Evolutionary conservation across 129 eudicot genomes (phyloP).

Genomic region (Cynara cardunculus): DNA sequence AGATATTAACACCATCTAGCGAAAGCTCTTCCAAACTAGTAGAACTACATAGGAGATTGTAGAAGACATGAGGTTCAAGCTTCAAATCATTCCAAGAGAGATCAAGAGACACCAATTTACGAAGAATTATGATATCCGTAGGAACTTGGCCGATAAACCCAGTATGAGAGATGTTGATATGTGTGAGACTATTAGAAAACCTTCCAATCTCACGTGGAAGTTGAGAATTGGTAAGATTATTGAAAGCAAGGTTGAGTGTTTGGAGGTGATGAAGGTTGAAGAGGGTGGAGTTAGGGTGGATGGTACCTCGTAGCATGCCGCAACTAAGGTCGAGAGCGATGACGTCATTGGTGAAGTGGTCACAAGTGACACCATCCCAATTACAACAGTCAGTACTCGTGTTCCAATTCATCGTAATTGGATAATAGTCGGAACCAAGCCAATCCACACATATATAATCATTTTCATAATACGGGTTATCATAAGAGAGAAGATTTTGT

Average conservation of each 20-base stretch:
- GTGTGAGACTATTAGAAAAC: constrained; percentile 22
- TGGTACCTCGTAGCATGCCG: constrained; percentile 27
- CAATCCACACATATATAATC: no score
- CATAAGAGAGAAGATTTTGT: background rate
- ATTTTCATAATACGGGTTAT: background rate
- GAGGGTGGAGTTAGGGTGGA: constrained; percentile 1
- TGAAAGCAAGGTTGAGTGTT: no score
- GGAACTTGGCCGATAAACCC: background rate
- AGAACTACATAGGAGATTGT: background rate
- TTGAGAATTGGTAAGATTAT: no score
- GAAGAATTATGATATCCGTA: background rate
- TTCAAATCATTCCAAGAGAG: no score
- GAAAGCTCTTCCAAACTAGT: background rate
- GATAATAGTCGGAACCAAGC: background rate
- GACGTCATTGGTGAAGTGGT: constrained; percentile 13
- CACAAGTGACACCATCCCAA: constrained; percentile 36
- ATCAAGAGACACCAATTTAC: background rate
- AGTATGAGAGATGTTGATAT: constrained; percentile 16
- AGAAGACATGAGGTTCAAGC: background rate
- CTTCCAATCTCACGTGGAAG: no score
- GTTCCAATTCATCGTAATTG: constrained; percentile 23
- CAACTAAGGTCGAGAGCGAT: constrained; percentile 33
- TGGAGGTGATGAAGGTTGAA: no score
- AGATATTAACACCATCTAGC: background rate
- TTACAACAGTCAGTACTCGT: constrained; percentile 23